A percentile compares a stretch with the other conserved stretches of the same genome.
Conservation (phyloP, 2,329 filamentous ascomycete genomes). For the Grosmannia serpens region DNA sequence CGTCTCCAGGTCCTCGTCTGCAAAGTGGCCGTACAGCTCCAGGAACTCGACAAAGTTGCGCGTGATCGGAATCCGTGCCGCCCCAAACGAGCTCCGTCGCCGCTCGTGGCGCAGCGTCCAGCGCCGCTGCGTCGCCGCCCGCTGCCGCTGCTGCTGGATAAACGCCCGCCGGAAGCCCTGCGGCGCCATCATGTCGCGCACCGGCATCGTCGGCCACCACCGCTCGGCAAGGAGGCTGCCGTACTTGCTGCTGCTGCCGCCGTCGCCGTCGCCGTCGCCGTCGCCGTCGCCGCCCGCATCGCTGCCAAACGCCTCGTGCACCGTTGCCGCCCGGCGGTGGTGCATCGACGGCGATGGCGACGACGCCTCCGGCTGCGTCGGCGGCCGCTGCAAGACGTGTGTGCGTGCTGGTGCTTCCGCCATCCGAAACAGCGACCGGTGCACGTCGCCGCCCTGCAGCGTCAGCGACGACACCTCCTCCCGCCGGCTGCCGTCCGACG, state of each 20-base stretch:
- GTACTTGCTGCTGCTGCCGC: conserved; percentile 1
- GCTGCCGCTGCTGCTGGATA: conserved; percentile 22
- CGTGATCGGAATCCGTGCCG: conserved; percentile 40
- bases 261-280: background rate
- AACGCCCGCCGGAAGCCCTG: conserved; percentile 40
- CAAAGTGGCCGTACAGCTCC: conserved; percentile 65
- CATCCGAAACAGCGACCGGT: conserved; percentile 67
- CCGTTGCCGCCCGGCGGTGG: conserved; percentile 50
- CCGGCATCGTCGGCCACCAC: conserved; percentile 2
- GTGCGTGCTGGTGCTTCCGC: conserved; percentile 39
- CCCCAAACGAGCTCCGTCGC: conserved; percentile 5
- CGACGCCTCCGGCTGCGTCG: background rate
- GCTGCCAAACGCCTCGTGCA: conserved; percentile 37
- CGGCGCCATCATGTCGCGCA: conserved; percentile 26
- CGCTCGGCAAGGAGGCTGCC: conserved; percentile 15
- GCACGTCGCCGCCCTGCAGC: conserved; percentile 66
- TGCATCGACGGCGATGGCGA: background rate
- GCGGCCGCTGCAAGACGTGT: no score
- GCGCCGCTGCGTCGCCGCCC: conserved; percentile 7
- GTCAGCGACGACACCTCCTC: conserved; percentile 51
- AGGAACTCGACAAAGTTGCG: conserved; percentile 65
- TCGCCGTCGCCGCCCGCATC: background rate
- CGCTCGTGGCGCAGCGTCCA: conserved; percentile 8
- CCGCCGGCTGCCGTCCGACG: background rate
- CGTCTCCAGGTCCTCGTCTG: conserved; percentile 56